phyloP scores from a whole-genome alignment of 495 filamentous ascomycete species.

The Talaromyces nanjingensis region DNA sequence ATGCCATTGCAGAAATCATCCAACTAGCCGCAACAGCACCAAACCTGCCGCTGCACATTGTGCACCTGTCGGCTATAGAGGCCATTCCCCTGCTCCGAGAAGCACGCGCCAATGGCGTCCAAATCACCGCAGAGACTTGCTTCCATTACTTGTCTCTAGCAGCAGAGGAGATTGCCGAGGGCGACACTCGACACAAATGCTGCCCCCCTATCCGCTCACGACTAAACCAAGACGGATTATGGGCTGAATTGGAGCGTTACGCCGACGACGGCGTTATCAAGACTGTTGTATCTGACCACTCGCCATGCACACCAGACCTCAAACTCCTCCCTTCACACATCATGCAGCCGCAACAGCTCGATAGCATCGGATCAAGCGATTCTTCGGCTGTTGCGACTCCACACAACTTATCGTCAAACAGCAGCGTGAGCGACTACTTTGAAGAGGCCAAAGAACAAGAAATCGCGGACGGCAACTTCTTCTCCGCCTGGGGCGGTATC shows the following conservation, averaged over 20 bases:
- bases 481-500: slow-evolving; percentile 93
- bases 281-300: slow-evolving; percentile 95
- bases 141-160: slow-evolving; percentile 96
- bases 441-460: slow-evolving; percentile 14
- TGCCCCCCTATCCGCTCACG: slow-evolving; percentile 88
- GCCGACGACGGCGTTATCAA: slow-evolving; percentile 71
- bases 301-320: slow-evolving; percentile 88
- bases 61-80: slow-evolving; percentile 88
- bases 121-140: slow-evolving; percentile 95
- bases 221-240: slow-evolving; percentile 80
- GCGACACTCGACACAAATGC: slow-evolving; percentile 95
- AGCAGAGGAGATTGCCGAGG: slow-evolving; percentile 76
- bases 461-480: slow-evolving; percentile 69
- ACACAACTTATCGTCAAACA: background rate
- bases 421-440: slow-evolving; percentile 7
- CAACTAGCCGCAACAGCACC: slow-evolving; percentile 75
- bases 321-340: slow-evolving; percentile 76
- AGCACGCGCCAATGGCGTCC: slow-evolving; percentile 71
- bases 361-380: background rate
- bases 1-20: slow-evolving; percentile 80
- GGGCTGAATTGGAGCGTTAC: slow-evolving; percentile 65
- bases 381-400: slow-evolving; percentile 7
- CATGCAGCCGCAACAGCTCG: slow-evolving; percentile 12
- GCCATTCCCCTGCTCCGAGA: slow-evolving; percentile 82
- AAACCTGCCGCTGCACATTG: slow-evolving; percentile 82